Conservation (phyloP, 2,329 filamentous ascomycete genomes). For the Apiospora sp. region DNA sequence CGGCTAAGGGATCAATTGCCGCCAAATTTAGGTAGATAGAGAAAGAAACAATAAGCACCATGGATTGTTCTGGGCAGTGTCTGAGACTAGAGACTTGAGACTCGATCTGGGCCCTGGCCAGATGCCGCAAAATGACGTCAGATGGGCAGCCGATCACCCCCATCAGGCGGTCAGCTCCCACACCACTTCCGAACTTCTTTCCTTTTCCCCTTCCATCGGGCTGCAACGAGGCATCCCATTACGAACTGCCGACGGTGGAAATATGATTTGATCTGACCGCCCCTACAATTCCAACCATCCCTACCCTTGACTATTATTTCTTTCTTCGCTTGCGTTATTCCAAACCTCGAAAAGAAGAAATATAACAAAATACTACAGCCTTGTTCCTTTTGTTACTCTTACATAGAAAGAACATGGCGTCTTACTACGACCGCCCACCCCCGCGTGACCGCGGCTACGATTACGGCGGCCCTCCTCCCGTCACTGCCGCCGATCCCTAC, state of each 20-base stretch:
- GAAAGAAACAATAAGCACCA: background rate
- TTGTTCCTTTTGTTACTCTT: background rate
- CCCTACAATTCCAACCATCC: background rate
- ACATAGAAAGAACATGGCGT: background rate
- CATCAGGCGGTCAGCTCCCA: conserved; percentile 20
- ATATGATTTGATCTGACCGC: background rate
- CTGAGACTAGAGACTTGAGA: background rate
- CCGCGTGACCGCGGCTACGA: conserved; percentile 16
- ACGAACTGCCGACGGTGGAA: conserved; percentile 10
- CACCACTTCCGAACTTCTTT: background rate
- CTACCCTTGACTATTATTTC: conserved; percentile 2
- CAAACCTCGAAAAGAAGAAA: background rate
- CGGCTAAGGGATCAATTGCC: background rate
- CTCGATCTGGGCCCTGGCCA: background rate
- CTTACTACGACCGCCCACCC: conserved; percentile 15
- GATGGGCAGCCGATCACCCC: background rate
- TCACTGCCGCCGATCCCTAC: conserved; percentile 7
- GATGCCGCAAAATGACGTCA: conserved; percentile 10
- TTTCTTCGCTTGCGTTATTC: background rate
- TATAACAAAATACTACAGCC: background rate
- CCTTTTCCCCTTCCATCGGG: conserved; percentile 5
- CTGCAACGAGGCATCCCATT: conserved; percentile 16
- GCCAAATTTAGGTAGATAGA: background rate
- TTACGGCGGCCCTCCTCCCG: conserved; percentile 1
- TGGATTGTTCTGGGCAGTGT: conserved; percentile 1